Evolutionary conservation across 345 rosid species (phyloP), one percentile per base, ranked within the genome.

Genomic region (Gynandropsis gynandra): DNA sequence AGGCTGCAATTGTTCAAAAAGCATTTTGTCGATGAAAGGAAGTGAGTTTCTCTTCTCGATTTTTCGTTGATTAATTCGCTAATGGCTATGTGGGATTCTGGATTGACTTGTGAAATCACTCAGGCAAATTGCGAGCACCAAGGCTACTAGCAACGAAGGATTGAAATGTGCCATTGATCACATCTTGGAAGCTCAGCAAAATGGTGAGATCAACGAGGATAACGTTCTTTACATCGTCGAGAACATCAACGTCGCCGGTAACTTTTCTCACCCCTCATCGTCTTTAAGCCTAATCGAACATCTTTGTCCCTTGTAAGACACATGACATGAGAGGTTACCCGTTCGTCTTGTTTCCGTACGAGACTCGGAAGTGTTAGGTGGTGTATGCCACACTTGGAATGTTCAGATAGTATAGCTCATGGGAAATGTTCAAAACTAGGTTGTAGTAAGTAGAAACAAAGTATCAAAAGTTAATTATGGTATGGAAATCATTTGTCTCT

Each of bases 201-300:
- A 83, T 61, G 97, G 97, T 24, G 99, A 93, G 65, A 93, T 93
- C 72, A 93, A 76, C 4, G 99, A 93, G 58, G 99, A 85, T 56
- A 85, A 93, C 20, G 99, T 87, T 37, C 89, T 93, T 38, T 93
- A 93, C 89, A 93, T 92, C 10, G 94, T 92, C 0, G 99, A 92
- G 80, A 92, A 92, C 64, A 92, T 92, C 75, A 92, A 92, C 47
- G 99, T 88, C 19, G 99, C 98, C 3, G 95, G 95, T 92, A 66
- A 18, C 40, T 31, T 39, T 12, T 6, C 14, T 39, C 8, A 16
- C 42, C 42, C 4, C 12, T 38, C 29, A 2, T 24, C 29, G 42
- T 12, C 42, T 38, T 12, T 27, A 1, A 18, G 15, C 15, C 27
- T 36, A 7, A 3, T 13, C 40, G 14, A 14, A 10, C 9, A 3